These are phyloP conservation scores for Henckelia pumila DNA, from an alignment of 257 asterid species.

Conservation along the genomic window DNA sequence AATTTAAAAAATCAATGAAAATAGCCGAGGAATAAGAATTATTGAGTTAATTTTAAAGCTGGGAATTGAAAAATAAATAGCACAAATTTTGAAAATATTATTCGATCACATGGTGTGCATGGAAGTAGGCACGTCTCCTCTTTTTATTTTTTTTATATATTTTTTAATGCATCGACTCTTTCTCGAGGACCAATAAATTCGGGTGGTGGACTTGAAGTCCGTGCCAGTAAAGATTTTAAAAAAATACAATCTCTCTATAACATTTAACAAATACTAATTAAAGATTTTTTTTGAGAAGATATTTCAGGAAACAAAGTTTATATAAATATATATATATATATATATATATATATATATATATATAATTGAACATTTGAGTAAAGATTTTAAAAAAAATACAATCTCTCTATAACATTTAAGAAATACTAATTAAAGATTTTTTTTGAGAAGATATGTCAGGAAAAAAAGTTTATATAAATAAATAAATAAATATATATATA, in stretches of 20 bases:
- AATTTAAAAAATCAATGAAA: too few species aligned
- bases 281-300: conserved; percentile 22
- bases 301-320: conserved; percentile 29
- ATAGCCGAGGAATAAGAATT: too few species aligned
- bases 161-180: conserved; percentile 24
- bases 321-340: conserved; percentile 27
- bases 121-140: conserved; percentile 55
- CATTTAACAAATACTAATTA: conserved; percentile 22
- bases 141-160: neutral
- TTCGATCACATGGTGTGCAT: conserved; percentile 64
- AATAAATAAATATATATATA: conserved; percentile 14
- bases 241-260: conserved; percentile 9
- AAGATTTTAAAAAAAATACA: conserved; percentile 24
- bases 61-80: conserved; percentile 10
- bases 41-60: neutral
- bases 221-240: conserved; percentile 43
- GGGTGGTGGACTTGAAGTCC: conserved; percentile 54
- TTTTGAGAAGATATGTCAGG: conserved; percentile 14
- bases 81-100: conserved; percentile 19
- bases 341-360: too few species aligned
- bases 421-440: conserved; percentile 26
- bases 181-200: conserved; percentile 40
- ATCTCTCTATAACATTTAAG: conserved; percentile 22
- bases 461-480: conserved; percentile 34
- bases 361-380: too few species aligned